Conservation (phyloP, 2,329 filamentous ascomycete species). For the Cladosporium halotolerans region DNA sequence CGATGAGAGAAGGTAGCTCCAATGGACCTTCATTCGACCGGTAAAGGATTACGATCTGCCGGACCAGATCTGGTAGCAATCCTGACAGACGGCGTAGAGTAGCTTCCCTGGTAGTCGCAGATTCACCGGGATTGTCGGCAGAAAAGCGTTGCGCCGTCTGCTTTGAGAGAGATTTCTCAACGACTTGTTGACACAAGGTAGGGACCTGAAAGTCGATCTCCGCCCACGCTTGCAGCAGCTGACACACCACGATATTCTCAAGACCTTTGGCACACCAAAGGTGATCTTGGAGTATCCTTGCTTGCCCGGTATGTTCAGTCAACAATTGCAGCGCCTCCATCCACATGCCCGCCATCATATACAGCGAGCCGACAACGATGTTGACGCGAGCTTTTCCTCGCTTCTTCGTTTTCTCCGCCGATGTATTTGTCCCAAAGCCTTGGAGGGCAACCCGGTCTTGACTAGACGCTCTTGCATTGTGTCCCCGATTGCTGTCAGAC, state of each 20-base stretch:
- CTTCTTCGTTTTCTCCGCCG: constrained; percentile 55
- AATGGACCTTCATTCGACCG: constrained; percentile 52
- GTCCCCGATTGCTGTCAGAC: constrained; percentile 29
- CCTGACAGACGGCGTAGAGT: constrained; percentile 45
- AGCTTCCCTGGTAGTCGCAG: constrained; percentile 20
- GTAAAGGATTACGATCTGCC: constrained; percentile 69
- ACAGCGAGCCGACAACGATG: constrained; percentile 76
- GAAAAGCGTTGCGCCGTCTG: constrained; percentile 21
- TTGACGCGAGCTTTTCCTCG: constrained; percentile 74
- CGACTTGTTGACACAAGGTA: constrained; percentile 27
- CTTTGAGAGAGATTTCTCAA: constrained; percentile 21
- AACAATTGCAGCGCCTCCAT: constrained; percentile 79
- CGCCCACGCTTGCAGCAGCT: constrained; percentile 78
- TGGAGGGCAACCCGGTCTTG: constrained; percentile 55
- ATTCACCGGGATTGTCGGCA: background rate
- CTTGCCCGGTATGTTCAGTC: constrained; percentile 68
- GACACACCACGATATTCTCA: constrained; percentile 75
- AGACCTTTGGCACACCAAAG: constrained; percentile 96
- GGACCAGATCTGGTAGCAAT: constrained; percentile 66
- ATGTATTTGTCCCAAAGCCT: constrained; percentile 59
- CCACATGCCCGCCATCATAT: constrained; percentile 86
- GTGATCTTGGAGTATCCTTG: constrained; percentile 78
- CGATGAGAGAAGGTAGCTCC: constrained; percentile 64
- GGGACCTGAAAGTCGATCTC: constrained; percentile 72
- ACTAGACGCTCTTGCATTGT: constrained; percentile 26